Evolutionary conservation across 257 asterid genomes (phyloP), one percentile per base, ranked within the genome.

Genomic region (Nicotiana undulata): DNA sequence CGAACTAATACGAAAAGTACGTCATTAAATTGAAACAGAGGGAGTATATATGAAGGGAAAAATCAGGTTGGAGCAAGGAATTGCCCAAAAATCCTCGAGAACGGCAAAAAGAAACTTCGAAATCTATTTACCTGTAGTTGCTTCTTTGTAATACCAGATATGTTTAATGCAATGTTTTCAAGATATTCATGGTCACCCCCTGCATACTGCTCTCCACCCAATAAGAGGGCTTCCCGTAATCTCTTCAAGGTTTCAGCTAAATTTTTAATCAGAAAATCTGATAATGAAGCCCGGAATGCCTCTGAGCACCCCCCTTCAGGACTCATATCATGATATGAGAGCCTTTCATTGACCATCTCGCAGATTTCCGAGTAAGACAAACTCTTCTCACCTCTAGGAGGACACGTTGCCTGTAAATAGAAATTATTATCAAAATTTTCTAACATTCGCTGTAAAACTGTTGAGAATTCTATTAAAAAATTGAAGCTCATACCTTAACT

Each of bases 401-500:
- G 97, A 85, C 98, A 92, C 59, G 97, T 93, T 56, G 99, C 99
- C 98, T 95, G 92, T 44, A 84, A 81, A 85, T 76, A 86, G 76
- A 70, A 75, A 77, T 31, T 81, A 81, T 49, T 74, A 81, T 37
- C 58, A 51, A 80, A 18, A 31, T 44, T 4, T 52, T 40, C 31
- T 68, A 64, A 67, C 52, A 40, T 55, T 29, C 20, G 26, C 63
- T 13, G 55, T 53, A 28, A 56, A 82, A 81, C 32, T 20, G 11
- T 51, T 53, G 53, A 16, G 32, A 55, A 56, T n/a, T 63, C 17
- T 29, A 77, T n/a, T 13, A 9, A 56, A 18, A 56, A 28, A 77
- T 60, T 29, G 46, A 82, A 80, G 76, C 59, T 63, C 63, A 53
- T 75, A 93, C 99, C 99, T 95, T 93, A 84, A 90, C 89, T 89